Evolutionary conservation across 768 basidiomycete species (phyloP), one percentile per base, ranked within the genome.

Genomic region (Mycena amicta): DNA sequence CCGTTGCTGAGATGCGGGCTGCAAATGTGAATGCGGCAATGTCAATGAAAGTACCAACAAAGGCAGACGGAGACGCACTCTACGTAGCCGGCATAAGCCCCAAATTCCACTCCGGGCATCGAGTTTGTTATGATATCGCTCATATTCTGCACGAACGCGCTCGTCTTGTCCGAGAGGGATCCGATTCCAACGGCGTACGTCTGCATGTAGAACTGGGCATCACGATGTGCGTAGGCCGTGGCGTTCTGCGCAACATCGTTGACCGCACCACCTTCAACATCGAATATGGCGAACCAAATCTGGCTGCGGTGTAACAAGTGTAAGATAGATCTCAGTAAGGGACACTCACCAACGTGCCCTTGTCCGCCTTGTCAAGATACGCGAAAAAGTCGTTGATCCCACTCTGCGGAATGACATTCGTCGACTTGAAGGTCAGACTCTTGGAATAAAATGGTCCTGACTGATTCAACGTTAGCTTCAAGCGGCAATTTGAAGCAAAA

Each of bases 281-380:
- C 63, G 25, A 64, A 64, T 25, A 64, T 64, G 18, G 59, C 63
- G 28, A 64, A 64, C 63, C 63, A 64, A 26, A 64, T 56, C 62
- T 63, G 5, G 8, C n/a, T n/a, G n/a, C n/a, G n/a, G n/a, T n/a
- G n/a, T n/a, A n/a, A n/a, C n/a, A n/a, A n/a, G n/a, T n/a, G n/a
- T n/a, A n/a, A n/a, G n/a, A n/a, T n/a, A n/a, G n/a, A n/a, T n/a
- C n/a, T n/a, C n/a, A n/a, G n/a, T n/a, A n/a, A n/a, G 47, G 27
- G 47, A 28, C 12, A 49, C 52, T 27, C 31, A 63, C 62, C 41
- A 60, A 30, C 6, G 63, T 64, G 6, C 56, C 63, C 53, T 57
- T 57, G 25, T 64, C 54, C 4, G 63, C 58, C 26, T n/a, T 57
- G 39, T 64, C 63, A 37, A 61, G 49, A 22, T 57, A 61, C 43